These are phyloP conservation scores for Penicillium ucsense DNA, from an alignment of 495 filamentous ascomycete species.

Conservation along the genomic window DNA sequence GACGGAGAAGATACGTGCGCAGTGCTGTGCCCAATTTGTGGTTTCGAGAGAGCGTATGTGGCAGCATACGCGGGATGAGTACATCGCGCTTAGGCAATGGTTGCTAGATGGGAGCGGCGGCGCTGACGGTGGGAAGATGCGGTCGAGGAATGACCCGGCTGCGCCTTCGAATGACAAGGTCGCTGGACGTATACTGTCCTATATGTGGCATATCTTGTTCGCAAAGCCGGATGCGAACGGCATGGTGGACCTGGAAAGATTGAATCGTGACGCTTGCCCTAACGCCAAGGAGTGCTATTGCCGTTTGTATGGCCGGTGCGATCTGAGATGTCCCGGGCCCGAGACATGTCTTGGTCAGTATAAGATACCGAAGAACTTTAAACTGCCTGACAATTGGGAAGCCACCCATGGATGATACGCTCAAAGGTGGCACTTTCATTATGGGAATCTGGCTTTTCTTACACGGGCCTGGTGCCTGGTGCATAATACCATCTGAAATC, in stretches of 20 bases:
- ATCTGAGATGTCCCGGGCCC: constrained; percentile 18
- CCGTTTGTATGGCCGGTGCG: constrained; percentile 33
- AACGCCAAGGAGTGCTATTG: constrained; percentile 34
- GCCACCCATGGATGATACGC: constrained; percentile 16
- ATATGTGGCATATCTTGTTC: constrained; percentile 37
- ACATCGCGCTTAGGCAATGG: constrained; percentile 35
- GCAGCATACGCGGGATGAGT: constrained; percentile 29
- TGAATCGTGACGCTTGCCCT: constrained; percentile 31
- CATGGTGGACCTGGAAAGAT: constrained; percentile 33
- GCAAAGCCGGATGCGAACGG: constrained; percentile 14
- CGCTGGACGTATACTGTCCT: constrained; percentile 32
- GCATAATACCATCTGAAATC: background rate
- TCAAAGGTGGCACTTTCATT: background rate
- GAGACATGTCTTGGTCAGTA: constrained; percentile 31
- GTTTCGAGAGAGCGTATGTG: constrained; percentile 24
- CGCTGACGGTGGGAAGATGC: constrained; percentile 1
- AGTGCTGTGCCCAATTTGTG: constrained; percentile 40
- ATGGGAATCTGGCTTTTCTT: background rate
- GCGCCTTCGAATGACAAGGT: constrained; percentile 29
- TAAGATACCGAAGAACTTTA: constrained; percentile 22
- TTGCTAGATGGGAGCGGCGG: constrained; percentile 22
- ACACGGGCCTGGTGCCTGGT: constrained; percentile 4
- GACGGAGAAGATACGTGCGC: constrained; percentile 26
- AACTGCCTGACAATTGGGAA: constrained; percentile 28
- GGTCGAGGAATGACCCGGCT: constrained; percentile 4